These are phyloP conservation scores for Aspergillus biplanus DNA, from an alignment of 495 filamentous ascomycete genomes.

Conservation along the genomic window DNA sequence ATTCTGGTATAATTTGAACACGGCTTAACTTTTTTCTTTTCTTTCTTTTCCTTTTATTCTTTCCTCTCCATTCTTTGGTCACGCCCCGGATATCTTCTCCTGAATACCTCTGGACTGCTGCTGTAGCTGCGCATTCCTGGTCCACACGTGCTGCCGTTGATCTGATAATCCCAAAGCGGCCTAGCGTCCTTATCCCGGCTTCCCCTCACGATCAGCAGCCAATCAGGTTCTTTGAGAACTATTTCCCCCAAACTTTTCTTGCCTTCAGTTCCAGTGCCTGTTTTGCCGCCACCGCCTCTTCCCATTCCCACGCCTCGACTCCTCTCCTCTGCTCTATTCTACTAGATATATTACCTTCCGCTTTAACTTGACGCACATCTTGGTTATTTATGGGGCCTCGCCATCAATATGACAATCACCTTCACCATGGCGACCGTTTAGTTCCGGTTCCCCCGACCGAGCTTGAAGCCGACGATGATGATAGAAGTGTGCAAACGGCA, in stretches of 20 bases:
- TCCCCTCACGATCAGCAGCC: neutral
- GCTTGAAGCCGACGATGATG: slow-evolving; percentile 21
- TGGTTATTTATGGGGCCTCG: slow-evolving; percentile 20
- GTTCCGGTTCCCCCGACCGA: slow-evolving; percentile 2
- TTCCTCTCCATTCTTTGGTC: too few relatives aligned
- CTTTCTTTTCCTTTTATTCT: neutral
- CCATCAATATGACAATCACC: slow-evolving; percentile 13
- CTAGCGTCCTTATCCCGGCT: slow-evolving; percentile 13
- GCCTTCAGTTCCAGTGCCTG: neutral
- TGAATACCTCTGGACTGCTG: neutral
- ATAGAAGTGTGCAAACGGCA: slow-evolving; percentile 24
- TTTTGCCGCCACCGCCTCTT: neutral
- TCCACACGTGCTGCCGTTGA: neutral
- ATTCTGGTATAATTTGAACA: neutral
- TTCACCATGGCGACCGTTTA: slow-evolving; percentile 22
- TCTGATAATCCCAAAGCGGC: slow-evolving; percentile 4
- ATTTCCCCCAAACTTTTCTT: neutral
- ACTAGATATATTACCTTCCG: neutral
- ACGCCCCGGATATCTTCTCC: neutral
- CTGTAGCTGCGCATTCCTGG: neutral
- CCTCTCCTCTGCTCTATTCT: neutral
- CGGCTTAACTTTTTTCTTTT: neutral
- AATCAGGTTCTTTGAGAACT: neutral
- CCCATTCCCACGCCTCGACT: neutral
- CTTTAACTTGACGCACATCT: neutral